These are phyloP conservation scores for Corylus avellana DNA, from an alignment of 306 rosid species.

Conservation along the genomic window DNA sequence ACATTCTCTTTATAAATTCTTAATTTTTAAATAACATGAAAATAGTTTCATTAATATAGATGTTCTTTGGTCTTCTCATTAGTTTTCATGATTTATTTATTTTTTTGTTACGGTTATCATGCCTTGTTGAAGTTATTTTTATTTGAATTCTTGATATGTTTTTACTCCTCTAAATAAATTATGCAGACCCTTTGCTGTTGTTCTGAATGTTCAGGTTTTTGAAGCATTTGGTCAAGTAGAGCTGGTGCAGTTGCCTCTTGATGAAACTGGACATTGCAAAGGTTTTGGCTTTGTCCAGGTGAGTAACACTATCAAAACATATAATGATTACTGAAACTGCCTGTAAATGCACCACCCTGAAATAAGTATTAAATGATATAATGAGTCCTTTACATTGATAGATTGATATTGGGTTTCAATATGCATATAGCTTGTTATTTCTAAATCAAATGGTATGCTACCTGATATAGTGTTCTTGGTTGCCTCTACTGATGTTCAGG, in stretches of 20 bases:
- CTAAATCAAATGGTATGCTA: slow-evolving; percentile 10
- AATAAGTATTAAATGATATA: not conserved
- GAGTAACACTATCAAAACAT: slow-evolving; percentile 8
- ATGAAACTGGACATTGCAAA: slow-evolving; percentile 86
- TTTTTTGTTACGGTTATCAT: not conserved
- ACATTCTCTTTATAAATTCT: not conserved
- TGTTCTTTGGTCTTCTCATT: not conserved
- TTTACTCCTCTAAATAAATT: slow-evolving; percentile 12
- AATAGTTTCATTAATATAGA: not conserved
- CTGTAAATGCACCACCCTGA: not conserved
- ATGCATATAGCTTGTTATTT: slow-evolving; percentile 7
- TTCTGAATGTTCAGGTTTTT: slow-evolving; percentile 63
- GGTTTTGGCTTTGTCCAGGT: slow-evolving; percentile 99
- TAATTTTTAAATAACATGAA: not conserved
- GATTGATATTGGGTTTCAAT: slow-evolving; percentile 6
- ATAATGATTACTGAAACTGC: slow-evolving; percentile 14
- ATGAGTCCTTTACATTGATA: not conserved
- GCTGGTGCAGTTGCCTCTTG: slow-evolving; percentile 90
- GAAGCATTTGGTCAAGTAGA: slow-evolving; percentile 98
- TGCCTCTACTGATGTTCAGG: slow-evolving; percentile 16
- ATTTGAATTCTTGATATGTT: not conserved
- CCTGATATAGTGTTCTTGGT: slow-evolving; percentile 12
- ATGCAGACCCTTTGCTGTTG: slow-evolving; percentile 14
- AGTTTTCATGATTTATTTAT: not conserved
- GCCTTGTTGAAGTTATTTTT: not conserved